Base-by-base conservation (phyloP, 495 filamentous ascomycete species). In the Viridothelium virens region DNA sequence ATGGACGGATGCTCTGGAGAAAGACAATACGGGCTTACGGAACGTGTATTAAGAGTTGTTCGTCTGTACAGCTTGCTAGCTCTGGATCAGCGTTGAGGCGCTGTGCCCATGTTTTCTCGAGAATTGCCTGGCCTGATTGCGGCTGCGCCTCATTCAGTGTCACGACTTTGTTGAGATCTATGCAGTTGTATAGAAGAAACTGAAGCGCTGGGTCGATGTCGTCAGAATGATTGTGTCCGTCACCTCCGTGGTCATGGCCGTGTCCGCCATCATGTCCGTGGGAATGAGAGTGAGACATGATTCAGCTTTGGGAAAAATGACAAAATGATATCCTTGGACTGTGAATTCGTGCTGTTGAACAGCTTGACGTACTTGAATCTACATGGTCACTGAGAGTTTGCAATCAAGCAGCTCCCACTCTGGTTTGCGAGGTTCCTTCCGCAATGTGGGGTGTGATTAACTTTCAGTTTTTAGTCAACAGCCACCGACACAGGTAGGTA, bases 91-190 rank as follows among this genome's bases (percentile, higher is more conserved):
- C 74, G 37, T 86, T 75, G 66, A 97, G 70, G 65, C 94, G 79
- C 74, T 96, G 86, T 3, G 84, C 81, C 92, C 92, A 97, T 56
- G 91, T 89, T 78, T 98, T 98, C 76, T 89, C 83, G n/a, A 92
- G 82, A 62, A 97, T 84, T 1, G 83, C 86, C 64, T 81, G 82
- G 41, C 91, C 94, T 2, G 89, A 85, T 47, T 85, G 84, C 4
- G 84, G 76, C 6, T 74, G 74, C 0, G 83, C 77, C 77, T 97
- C 95, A 74, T 97, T 98, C 63, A 96, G 74, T 0, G 93, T 92
- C n/a, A 74, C 83, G 70, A 97, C 88, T 12, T 84, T 82, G 76
- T 90, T 87, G 75, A 97, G 97, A 65, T 92, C 83, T 71, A 98
- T 93, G 73, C 96, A 88, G 56, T 90, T 84, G 77, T 96, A 97